These are phyloP conservation scores for Scorias spongiosa DNA, from an alignment of 2,329 filamentous ascomycete genomes.

Conservation along the genomic window DNA sequence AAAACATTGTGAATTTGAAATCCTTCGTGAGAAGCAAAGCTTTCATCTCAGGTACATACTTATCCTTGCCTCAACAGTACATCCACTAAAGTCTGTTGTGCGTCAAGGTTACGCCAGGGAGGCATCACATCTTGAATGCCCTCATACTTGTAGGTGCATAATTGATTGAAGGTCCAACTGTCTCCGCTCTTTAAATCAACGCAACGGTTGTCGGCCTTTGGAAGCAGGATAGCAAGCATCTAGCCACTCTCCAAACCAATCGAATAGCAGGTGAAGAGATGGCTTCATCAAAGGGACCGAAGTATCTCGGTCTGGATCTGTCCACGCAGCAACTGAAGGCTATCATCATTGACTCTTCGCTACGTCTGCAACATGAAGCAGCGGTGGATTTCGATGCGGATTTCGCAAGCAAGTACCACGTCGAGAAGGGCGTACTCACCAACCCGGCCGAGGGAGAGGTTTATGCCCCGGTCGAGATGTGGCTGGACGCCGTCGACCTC, in stretches of 20 bases:
- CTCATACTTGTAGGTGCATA: too few relatives aligned
- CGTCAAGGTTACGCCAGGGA: too few relatives aligned
- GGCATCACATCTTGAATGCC: too few relatives aligned
- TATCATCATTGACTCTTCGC: conserved; percentile 68
- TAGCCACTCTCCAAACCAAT: background rate
- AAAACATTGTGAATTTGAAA: too few relatives aligned
- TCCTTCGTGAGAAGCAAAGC: too few relatives aligned
- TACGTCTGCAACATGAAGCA: conserved; percentile 67
- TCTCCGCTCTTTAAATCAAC: too few relatives aligned
- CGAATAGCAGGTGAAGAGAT: background rate
- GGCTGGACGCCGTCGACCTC: conserved; percentile 81
- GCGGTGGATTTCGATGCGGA: conserved; percentile 94
- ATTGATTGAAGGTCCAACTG: too few relatives aligned
- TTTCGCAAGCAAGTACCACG: conserved; percentile 45
- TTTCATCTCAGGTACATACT: too few relatives aligned
- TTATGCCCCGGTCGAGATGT: conserved; percentile 83
- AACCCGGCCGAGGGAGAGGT: conserved; percentile 77
- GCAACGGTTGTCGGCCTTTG: conserved; percentile 15
- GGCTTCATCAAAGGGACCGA: background rate
- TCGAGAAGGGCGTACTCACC: conserved; percentile 75
- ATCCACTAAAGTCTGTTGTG: too few relatives aligned
- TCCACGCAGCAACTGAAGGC: conserved; percentile 95
- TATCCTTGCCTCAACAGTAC: too few relatives aligned
- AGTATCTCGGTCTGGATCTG: conserved; percentile 61
- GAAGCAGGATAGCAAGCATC: background rate